phyloP scores from a whole-genome alignment of 768 basidiomycete genomes.

The Inosperma sp. region DNA sequence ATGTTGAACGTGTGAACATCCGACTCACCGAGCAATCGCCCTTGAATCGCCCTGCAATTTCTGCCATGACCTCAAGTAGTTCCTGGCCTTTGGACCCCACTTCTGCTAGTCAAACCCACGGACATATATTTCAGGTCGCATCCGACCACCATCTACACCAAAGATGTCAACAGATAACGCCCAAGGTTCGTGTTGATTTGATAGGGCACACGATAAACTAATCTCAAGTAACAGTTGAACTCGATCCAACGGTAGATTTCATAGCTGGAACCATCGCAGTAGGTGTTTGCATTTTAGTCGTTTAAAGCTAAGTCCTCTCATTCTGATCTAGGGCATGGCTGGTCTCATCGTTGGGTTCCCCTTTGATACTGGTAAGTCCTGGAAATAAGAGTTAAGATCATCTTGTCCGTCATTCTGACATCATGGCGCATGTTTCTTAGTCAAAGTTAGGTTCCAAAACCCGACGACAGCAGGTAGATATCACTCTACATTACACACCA shows the following conservation, averaged over 20 bases:
- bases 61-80: too few relatives aligned
- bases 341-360: conserved; percentile 71
- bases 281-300: conserved; percentile 11
- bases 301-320: not conserved
- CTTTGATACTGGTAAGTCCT: conserved; percentile 50
- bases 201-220: not conserved
- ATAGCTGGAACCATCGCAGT: conserved; percentile 68
- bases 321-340: conserved; percentile 47
- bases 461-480: conserved; percentile 55
- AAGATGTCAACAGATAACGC: too few relatives aligned
- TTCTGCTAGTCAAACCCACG: too few relatives aligned
- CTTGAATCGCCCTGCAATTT: too few relatives aligned
- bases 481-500: conserved; percentile 57
- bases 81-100: too few relatives aligned
- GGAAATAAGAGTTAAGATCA: not conserved
- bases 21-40: too few relatives aligned
- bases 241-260: conserved; percentile 71
- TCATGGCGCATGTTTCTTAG: conserved; percentile 28
- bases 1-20: too few relatives aligned
- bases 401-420: not conserved
- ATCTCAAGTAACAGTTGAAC: conserved; percentile 22
- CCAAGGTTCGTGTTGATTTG: conserved; percentile 8
- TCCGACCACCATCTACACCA: too few relatives aligned
- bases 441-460: conserved; percentile 79
- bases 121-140: too few relatives aligned